These are phyloP conservation scores for Thalia dealbata DNA, from an alignment of 176 grass and related monocot genomes.

Conservation along the genomic window DNA sequence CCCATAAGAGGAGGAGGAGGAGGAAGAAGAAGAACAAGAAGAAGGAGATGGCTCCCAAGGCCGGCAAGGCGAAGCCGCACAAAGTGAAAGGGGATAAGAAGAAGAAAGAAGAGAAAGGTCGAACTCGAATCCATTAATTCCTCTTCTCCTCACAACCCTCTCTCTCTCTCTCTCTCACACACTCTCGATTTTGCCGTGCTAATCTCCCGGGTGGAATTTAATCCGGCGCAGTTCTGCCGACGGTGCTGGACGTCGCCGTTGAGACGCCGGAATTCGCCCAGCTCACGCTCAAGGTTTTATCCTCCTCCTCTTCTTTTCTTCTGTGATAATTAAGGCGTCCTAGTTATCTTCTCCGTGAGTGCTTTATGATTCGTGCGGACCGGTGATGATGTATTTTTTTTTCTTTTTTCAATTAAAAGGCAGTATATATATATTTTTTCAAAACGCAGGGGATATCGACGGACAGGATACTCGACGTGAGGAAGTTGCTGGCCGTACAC, in stretches of 20 bases:
- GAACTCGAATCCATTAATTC: not conserved
- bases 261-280: slow-evolving; percentile 79
- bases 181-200: not conserved
- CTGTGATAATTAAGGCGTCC: not conserved
- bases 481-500: slow-evolving; percentile 73
- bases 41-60: slow-evolving; percentile 68
- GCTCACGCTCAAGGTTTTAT: slow-evolving; percentile 81
- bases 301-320: too few species aligned
- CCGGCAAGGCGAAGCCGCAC: slow-evolving; percentile 67
- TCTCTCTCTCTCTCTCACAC: not conserved
- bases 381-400: not conserved
- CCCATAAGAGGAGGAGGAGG: not conserved
- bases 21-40: not conserved
- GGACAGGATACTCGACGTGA: slow-evolving; percentile 65
- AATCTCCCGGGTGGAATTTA: not conserved
- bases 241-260: slow-evolving; percentile 65
- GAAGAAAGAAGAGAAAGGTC: slow-evolving; percentile 96
- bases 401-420: too few species aligned
- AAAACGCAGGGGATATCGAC: slow-evolving; percentile 84
- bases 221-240: slow-evolving; percentile 61
- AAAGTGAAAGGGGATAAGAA: slow-evolving; percentile 92
- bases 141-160: not conserved
- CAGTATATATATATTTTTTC: too few species aligned
- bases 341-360: too few species aligned
- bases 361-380: not conserved